Evolutionary conservation across 495 filamentous ascomycete genomes (phyloP), one percentile per base, ranked within the genome.

Genomic region (Acidomyces sp.): DNA sequence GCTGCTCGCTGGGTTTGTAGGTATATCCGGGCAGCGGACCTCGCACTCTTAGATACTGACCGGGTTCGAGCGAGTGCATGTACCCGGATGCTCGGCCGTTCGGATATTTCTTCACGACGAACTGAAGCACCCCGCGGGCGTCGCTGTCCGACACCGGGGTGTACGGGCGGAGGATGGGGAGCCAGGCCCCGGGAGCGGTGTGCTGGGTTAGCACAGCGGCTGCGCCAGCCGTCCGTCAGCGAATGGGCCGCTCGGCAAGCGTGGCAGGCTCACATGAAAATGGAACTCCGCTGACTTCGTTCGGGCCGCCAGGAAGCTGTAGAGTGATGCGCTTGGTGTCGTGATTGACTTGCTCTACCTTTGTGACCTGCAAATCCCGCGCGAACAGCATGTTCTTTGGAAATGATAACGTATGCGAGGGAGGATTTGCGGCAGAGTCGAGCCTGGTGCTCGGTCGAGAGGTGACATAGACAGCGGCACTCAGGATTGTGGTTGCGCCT

Each of bases 51-150:
- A 80, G 58, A 3, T 58, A 64, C 45, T 77, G 66, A 11, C 78
- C 78, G 1, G 76, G 75, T 19, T 62, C 45, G 5, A 82, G 60
- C 11, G 65, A 68, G 60, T 82, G 78, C 11, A 82, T 46, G 44
- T 80, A 66, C 0, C 59, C 62, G 55, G 71, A 76, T 42, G 68
- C 67, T 59, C 71, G 74, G 39, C 76, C 76, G 36, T 69, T 57
- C 4, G 76, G 75, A 54, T 82, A 82, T 35, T 65, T 61, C 54
- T 80, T 82, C 3, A 82, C 66, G 39, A 78, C 63, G 2, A 82
- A 45, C 29, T 50, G 30, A 1, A 54, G 43, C 13, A 41, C 24
- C 23, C 51, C 51, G 24, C 30, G 38, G n/a, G 43, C 30, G 24
- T 43, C 46, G 33, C 23, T 29, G 17, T 62, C 52, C 49, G 62